Base-by-base conservation (phyloP, 495 filamentous ascomycete species). In the Penicillium turbatum region DNA sequence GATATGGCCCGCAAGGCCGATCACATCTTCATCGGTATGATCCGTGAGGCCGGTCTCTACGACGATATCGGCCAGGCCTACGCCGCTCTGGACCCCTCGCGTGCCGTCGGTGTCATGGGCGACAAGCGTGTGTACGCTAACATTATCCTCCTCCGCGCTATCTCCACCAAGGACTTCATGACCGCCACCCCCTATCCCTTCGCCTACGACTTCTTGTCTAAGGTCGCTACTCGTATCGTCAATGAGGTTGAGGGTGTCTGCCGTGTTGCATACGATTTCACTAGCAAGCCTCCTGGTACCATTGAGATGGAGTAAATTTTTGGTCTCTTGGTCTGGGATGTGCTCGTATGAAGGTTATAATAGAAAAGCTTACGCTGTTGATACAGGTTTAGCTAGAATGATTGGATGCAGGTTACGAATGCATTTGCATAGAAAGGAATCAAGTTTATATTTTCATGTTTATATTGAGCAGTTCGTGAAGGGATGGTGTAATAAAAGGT, bases 1-100 rank as follows among this genome's bases (percentile, higher is more conserved):
- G 80, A 81, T 24, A 95, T 96, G 34, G 90, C 84, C 13, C 79
- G 91, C 15, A 72, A 88, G 61, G 93, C 93, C 2, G 93, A 97
- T 66, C 68, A 88, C 56, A 78, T 78, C 51, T 98, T 92, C 74
- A 95, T 97, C 62, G 77, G 80, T 48, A 88, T 87, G 82, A 95
- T 98, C 71, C 77, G 73, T 42, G 85, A 83, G 29, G 91, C 89
- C 2, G 93, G 90, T 16, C 64, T 97, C 2, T 98, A 98, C 65
- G 72, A 88, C 40, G 11, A 48, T 61, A 89, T 92, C 47, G 80
- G 75, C 48, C 90, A 96, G 67, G 92, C 92, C 5, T 96, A 84
- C 59, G 93, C 89, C 16, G 93, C 82, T 13, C 72, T 97, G 10
- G 48, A 50, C 16, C n/a, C 48, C 16, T 21, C n/a, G 30, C 80